These are phyloP conservation scores for Amaranthus hypochondriacus DNA, from an alignment of 148 eudicot species.

Conservation along the genomic window DNA sequence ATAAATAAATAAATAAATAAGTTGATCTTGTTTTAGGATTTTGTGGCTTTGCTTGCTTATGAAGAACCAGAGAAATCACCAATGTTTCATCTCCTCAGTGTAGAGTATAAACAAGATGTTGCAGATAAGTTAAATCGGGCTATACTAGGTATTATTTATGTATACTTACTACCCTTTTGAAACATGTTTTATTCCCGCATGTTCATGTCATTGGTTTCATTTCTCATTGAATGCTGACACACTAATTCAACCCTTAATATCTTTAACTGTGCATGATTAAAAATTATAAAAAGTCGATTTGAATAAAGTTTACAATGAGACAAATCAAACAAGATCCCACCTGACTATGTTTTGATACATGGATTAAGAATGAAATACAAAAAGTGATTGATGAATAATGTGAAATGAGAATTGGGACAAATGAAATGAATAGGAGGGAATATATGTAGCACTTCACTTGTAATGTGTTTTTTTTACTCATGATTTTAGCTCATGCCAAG, in stretches of 20 bases:
- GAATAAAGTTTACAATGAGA: too few relatives aligned
- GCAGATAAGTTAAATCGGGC: conserved; percentile 79
- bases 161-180: not conserved
- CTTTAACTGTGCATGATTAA: not conserved
- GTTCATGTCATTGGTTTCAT: not conserved
- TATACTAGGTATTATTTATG: conserved; percentile 54
- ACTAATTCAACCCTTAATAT: not conserved
- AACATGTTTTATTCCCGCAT: too few relatives aligned
- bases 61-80: conserved; percentile 93
- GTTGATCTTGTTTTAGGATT: conserved; percentile 45
- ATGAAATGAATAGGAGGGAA: not conserved
- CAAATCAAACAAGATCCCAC: too few relatives aligned
- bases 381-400: too few relatives aligned
- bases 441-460: conserved; percentile 4
- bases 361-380: too few relatives aligned
- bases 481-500: conserved; percentile 47
- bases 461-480: conserved; percentile 10
- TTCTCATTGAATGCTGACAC: not conserved
- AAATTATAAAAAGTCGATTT: not conserved
- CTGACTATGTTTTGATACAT: too few relatives aligned
- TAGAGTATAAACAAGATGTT: conserved; percentile 59
- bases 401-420: too few relatives aligned
- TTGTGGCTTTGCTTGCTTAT: conserved; percentile 84
- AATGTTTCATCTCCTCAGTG: conserved; percentile 69
- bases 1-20: too few relatives aligned